Evolutionary conservation across 2,329 filamentous ascomycete genomes (phyloP).

Genomic region (Lecanoromycetidae sp.): DNA sequence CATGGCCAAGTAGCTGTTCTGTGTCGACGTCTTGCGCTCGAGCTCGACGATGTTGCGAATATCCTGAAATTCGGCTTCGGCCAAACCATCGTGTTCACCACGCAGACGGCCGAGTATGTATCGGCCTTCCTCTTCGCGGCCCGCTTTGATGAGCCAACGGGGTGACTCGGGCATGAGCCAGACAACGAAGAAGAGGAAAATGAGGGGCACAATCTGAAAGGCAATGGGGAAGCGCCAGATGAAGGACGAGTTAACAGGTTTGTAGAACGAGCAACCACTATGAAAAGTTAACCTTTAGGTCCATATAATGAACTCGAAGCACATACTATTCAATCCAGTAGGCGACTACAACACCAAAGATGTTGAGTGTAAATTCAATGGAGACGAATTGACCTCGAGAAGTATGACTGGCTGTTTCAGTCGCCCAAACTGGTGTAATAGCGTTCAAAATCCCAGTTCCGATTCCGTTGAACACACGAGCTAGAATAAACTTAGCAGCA

Average conservation of each 20-base stretch:
- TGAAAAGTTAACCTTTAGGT: too few species aligned
- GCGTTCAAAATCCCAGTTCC: constrained; percentile 36
- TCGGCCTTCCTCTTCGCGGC: constrained; percentile 19
- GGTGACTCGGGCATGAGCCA: constrained; percentile 22
- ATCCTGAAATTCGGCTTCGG: constrained; percentile 49
- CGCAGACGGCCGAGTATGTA: constrained; percentile 20
- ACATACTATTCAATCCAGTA: constrained; percentile 22
- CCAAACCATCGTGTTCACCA: constrained; percentile 41
- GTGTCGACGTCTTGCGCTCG: constrained; percentile 19
- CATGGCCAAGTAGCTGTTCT: constrained; percentile 21
- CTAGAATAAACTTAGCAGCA: constrained; percentile 8
- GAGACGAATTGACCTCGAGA: constrained; percentile 32
- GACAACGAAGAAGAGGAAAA: constrained; percentile 18
- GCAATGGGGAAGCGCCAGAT: constrained; percentile 22
- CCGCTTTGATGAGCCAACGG: constrained; percentile 21
- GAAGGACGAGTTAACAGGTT: constrained; percentile 39
- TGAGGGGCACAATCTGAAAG: constrained; percentile 18
- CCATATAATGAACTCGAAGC: too few species aligned
- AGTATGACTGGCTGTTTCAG: constrained; percentile 34
- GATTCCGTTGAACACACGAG: constrained; percentile 27
- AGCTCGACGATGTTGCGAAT: constrained; percentile 22
- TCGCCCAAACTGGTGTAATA: constrained; percentile 36
- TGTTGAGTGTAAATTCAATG: constrained; percentile 34
- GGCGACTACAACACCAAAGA: constrained; percentile 22
- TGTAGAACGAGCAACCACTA: constrained; percentile 47